Evolutionary conservation across 106 monocot species (phyloP).

Genomic region (Dioscorea zingiberensis): DNA sequence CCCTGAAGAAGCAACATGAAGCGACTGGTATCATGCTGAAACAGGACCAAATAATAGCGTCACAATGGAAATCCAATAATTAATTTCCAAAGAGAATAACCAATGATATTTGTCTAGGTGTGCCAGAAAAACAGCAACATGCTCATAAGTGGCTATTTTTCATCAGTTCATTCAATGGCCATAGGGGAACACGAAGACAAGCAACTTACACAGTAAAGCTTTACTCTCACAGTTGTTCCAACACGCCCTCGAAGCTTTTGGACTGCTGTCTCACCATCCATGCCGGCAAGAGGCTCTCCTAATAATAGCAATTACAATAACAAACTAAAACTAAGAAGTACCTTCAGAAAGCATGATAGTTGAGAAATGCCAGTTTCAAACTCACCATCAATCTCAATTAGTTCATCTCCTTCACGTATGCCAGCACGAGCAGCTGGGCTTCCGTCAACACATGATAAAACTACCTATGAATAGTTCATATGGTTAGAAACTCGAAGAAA

Average conservation of each 20-base stretch:
- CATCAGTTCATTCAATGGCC: background rate
- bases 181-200: background rate
- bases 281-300: slow-evolving; percentile 69
- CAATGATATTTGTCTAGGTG: no score
- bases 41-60: no score
- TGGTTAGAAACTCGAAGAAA: no score
- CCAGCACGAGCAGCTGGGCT: slow-evolving; percentile 93
- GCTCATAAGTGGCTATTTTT: no score
- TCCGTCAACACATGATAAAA: slow-evolving; percentile 87
- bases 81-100: no score
- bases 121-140: no score
- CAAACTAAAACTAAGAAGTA: background rate
- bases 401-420: slow-evolving; percentile 83
- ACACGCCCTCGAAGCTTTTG: slow-evolving; percentile 83
- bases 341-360: background rate
- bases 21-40: no score
- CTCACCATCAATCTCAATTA: slow-evolving; percentile 91
- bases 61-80: no score
- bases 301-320: background rate
- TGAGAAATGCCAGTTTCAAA: background rate
- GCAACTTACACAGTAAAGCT: slow-evolving; percentile 49
- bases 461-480: slow-evolving; percentile 39
- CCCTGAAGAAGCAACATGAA: no score
- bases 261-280: slow-evolving; percentile 73
- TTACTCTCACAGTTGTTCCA: slow-evolving; percentile 84